Evolutionary conservation across 139 green algal species (phyloP).

Genomic region (Tetraselmis striata): DNA sequence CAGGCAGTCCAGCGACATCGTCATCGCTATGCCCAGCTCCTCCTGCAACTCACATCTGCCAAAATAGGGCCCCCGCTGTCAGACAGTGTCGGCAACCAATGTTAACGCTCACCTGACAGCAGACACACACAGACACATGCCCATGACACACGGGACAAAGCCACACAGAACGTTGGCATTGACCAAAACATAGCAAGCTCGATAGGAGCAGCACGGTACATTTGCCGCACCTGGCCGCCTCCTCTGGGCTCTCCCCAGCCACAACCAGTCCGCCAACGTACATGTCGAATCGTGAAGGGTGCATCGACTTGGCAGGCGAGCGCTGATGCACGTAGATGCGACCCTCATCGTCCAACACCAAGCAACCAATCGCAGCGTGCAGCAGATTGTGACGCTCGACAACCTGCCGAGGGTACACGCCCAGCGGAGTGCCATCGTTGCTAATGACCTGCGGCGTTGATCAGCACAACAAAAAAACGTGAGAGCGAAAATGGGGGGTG

Average conservation of each 20-base stretch:
- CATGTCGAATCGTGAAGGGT: neutral
- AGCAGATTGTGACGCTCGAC: neutral
- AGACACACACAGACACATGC: too few relatives aligned
- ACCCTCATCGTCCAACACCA: neutral
- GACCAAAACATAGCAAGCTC: too few relatives aligned
- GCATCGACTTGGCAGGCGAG: neutral
- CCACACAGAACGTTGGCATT: too few relatives aligned
- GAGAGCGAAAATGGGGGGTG: too few relatives aligned
- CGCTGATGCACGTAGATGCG: neutral
- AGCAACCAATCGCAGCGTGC: neutral
- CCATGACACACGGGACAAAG: too few relatives aligned
- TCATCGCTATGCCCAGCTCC: neutral
- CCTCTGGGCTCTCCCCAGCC: neutral
- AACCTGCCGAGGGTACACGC: neutral
- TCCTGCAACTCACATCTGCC: neutral
- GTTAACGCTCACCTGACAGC: too few relatives aligned
- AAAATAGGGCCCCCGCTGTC: too few relatives aligned
- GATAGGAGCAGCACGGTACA: too few relatives aligned
- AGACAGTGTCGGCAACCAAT: too few relatives aligned
- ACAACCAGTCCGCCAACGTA: neutral
- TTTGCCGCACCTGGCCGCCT: neutral
- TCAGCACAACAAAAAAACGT: too few relatives aligned
- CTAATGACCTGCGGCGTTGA: neutral
- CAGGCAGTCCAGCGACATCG: neutral
- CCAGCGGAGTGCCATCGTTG: neutral